Percentiles rank a stretch among this genome's conserved stretches.
These are phyloP conservation scores for Aspergillus hiratsukae DNA, from an alignment of 2,329 filamentous ascomycete genomes.

Conservation along the genomic window DNA sequence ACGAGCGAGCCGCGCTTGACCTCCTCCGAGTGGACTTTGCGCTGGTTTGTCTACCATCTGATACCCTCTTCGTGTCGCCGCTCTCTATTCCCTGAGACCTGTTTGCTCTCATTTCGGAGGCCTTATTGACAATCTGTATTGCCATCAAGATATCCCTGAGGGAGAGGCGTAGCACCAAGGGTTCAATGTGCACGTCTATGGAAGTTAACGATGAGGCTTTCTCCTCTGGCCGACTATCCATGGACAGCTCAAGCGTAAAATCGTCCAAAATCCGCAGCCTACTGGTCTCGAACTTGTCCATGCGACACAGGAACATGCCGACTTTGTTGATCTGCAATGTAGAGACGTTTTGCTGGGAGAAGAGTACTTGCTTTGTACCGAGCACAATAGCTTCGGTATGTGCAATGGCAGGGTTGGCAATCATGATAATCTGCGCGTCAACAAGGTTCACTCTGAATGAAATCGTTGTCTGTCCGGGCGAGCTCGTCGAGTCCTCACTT, in stretches of 20 bases:
- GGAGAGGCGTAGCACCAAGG: constrained; percentile 82
- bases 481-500: constrained; percentile 28
- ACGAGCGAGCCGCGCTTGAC: constrained; percentile 42
- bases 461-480: constrained; percentile 60
- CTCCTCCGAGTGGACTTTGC: constrained; percentile 44
- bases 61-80: constrained; percentile 52
- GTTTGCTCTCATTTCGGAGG: constrained; percentile 71
- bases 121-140: constrained; percentile 85
- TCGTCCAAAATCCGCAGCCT: constrained; percentile 91
- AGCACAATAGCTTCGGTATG: constrained; percentile 95
- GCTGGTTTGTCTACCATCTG: constrained; percentile 35
- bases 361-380: constrained; percentile 84
- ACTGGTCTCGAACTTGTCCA: constrained; percentile 94
- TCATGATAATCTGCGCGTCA: constrained; percentile 92
- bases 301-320: constrained; percentile 97
- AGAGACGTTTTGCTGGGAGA: constrained; percentile 89
- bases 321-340: constrained; percentile 91
- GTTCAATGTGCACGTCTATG: constrained; percentile 84
- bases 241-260: constrained; percentile 84
- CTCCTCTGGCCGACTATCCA: constrained; percentile 67
- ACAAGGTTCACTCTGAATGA: constrained; percentile 92
- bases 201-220: constrained; percentile 62
- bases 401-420: constrained; percentile 84
- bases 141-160: constrained; percentile 91
- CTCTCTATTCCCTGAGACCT: constrained; percentile 45